These are phyloP conservation scores for Microbotryomycetes sp. DNA, from an alignment of 1,284 basidiomycete genomes.

Conservation along the genomic window DNA sequence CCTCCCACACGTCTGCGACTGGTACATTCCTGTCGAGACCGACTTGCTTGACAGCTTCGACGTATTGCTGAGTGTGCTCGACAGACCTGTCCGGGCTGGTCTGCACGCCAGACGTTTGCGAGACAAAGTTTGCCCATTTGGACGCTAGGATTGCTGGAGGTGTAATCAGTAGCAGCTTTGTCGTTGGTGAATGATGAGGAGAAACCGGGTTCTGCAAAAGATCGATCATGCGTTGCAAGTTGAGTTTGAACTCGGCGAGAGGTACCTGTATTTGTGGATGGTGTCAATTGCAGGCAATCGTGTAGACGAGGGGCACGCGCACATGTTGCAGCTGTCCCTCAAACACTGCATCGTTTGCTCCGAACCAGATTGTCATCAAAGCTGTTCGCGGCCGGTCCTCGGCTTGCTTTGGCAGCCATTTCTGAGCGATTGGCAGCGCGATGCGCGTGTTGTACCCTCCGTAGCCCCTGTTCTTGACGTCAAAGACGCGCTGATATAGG, in stretches of 20 bases:
- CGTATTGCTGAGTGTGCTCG: not conserved
- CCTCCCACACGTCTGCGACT: not conserved
- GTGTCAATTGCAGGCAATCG: not conserved
- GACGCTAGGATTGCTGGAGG: slow-evolving; percentile 5
- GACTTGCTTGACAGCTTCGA: not conserved
- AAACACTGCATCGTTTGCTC: not conserved
- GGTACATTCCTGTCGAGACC: not conserved
- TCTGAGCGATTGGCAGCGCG: not conserved
- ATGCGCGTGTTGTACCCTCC: not conserved
- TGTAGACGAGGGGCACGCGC: not conserved
- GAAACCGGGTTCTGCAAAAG: slow-evolving; percentile 5
- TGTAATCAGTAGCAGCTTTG: slow-evolving; percentile 13
- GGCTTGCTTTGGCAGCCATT: not conserved
- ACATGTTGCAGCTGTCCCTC: not conserved
- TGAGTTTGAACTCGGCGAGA: slow-evolving; percentile 55
- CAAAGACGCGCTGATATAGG: not conserved
- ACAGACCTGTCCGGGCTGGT: not conserved
- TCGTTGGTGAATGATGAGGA: not conserved
- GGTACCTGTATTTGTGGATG: slow-evolving; percentile 40
- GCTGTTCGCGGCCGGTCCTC: not conserved
- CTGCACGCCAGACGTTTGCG: not conserved
- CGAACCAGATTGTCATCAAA: not conserved
- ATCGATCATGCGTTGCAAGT: slow-evolving; percentile 45
- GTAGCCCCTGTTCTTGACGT: not conserved
- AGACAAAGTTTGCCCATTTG: slow-evolving; percentile 3